Base-by-base conservation (phyloP, 2,329 filamentous ascomycete genomes). In the Pyricularia grisea region DNA sequence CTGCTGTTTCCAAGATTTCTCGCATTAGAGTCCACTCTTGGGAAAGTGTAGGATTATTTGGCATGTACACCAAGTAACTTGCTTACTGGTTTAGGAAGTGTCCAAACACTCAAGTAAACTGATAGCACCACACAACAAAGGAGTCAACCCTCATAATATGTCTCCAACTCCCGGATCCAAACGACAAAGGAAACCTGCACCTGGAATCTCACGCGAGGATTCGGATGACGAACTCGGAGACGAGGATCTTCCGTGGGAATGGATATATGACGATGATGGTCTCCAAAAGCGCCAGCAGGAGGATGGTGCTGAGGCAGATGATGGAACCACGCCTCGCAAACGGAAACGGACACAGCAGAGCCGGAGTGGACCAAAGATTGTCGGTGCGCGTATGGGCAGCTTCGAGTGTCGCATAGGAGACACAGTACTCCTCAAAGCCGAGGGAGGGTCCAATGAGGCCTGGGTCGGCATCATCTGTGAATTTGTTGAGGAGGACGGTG, bases 391-490 rank as follows among this genome's bases (percentile, higher is more conserved):
- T 30, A 93, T 93, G 85, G 94, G 93, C 28, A 83, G 78, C 14
- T 97, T 97, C 72, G 86, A 90, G 75, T 97, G 93, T 79, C 85
- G 81, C 68, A 77, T 97, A 55, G 95, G 95, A 64, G 93, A 99
- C 75, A 87, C 88, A 25, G 90, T 98, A 50, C 83, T 98, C 60
- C 84, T 99, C 69, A 96, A 97, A 78, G 92, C 94, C 0, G 92
- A 96, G 58, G 30, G 64, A n/a, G 93, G 92, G 4, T 87, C 88
- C 60, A 92, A 92, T 72, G 93, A 96, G 74, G 91, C 93, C 12
- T 99, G 95, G 94, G 91, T 96, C 2, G 95, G 92, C 42, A 88
- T 99, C 71, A 90, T 97, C 68, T 91, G 90, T 74, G 89, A 92
- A 63, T 97, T 99, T 73, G 77, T 89, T 58, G 89, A 94, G 65